phyloP scores from a whole-genome alignment of 2,329 filamentous ascomycete genomes.

The Diaporthe nobilis region DNA sequence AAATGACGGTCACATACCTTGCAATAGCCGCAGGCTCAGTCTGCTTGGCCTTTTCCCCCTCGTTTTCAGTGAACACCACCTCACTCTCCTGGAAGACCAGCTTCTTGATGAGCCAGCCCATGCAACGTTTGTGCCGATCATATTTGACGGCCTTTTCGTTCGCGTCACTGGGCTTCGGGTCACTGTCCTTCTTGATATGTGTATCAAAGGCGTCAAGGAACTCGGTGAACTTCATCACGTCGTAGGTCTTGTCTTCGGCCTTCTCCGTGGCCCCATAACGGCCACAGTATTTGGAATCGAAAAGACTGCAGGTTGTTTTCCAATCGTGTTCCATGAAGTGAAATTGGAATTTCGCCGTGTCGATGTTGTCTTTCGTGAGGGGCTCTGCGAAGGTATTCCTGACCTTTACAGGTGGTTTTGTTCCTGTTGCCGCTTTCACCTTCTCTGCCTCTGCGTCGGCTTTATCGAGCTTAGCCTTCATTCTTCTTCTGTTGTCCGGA shows the following conservation, averaged over 20 bases:
- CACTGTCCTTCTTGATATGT: too few relatives aligned
- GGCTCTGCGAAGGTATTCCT: too few relatives aligned
- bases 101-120: conserved; percentile 71
- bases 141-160: too few relatives aligned
- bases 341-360: conserved; percentile 74
- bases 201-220: conserved; percentile 57
- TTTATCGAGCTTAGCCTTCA: too few relatives aligned
- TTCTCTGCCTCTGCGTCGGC: too few relatives aligned
- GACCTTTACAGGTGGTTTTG: too few relatives aligned
- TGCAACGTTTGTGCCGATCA: neutral
- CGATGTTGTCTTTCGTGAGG: conserved; percentile 57
- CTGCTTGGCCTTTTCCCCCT: neutral
- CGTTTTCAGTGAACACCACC: conserved; percentile 41
- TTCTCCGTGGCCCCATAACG: neutral
- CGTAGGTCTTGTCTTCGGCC: conserved; percentile 46
- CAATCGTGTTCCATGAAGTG: conserved; percentile 59
- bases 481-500: too few relatives aligned
- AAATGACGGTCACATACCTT: neutral
- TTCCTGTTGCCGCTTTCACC: too few relatives aligned
- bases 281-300: conserved; percentile 59
- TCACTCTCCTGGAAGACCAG: conserved; percentile 73
- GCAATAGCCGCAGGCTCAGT: neutral
- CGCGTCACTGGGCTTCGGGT: too few relatives aligned
- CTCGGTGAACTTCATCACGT: conserved; percentile 58
- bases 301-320: conserved; percentile 60